Percentiles rank a stretch among this genome's conserved stretches.
Evolutionary conservation across 1,284 basidiomycete genomes (phyloP).

Genomic region (Ganoderma meredithae): DNA sequence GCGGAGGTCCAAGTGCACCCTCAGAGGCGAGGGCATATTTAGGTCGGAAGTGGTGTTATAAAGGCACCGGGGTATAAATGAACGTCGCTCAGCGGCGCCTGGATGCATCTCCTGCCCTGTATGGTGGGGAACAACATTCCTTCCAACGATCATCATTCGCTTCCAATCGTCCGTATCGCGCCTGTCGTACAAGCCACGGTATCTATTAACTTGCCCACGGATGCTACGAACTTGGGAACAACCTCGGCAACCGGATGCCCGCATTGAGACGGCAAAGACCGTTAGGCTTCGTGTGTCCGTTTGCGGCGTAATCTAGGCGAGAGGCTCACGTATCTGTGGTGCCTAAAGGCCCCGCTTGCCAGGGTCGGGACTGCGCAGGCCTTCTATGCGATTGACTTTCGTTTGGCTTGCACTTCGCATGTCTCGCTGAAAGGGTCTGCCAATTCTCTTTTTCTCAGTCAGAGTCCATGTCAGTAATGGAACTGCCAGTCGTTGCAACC

Average conservation of each 20-base stretch:
- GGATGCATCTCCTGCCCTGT: not conserved
- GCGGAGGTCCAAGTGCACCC: slow-evolving; percentile 19
- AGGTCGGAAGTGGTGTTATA: slow-evolving; percentile 21
- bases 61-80: slow-evolving; percentile 20
- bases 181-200: slow-evolving; percentile 17
- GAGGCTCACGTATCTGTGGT: slow-evolving; percentile 1
- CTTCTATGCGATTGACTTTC: slow-evolving; percentile 13
- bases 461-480: not conserved
- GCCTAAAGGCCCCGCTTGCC: slow-evolving; percentile 11
- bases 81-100: slow-evolving; percentile 6
- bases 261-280: slow-evolving; percentile 24
- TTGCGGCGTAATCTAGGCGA: slow-evolving; percentile 3
- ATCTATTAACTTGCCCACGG: slow-evolving; percentile 16
- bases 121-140: not conserved
- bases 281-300: slow-evolving; percentile 26
- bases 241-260: slow-evolving; percentile 23
- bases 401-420: slow-evolving; percentile 12
- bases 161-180: slow-evolving; percentile 7
- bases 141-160: not conserved
- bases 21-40: slow-evolving; percentile 9
- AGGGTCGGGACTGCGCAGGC: slow-evolving; percentile 1
- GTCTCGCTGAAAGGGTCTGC: slow-evolving; percentile 6
- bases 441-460: slow-evolving; percentile 3
- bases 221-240: slow-evolving; percentile 17
- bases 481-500: not conserved